Evolutionary conservation across 1,284 basidiomycete genomes (phyloP), one percentile per base, ranked within the genome.

Genomic region (Afroboletus lepidellus): DNA sequence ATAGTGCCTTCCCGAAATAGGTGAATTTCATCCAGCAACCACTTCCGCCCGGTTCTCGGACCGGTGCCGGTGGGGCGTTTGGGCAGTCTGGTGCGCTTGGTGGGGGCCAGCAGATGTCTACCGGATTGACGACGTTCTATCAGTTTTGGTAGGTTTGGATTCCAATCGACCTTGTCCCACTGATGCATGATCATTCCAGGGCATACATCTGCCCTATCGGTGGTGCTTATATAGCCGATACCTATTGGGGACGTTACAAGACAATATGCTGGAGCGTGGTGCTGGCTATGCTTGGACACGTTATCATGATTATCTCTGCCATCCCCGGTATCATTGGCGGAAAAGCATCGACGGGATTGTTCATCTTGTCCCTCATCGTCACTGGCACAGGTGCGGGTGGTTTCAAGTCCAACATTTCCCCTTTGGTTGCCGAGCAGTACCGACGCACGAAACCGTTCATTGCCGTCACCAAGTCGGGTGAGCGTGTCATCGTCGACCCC

Each of bases 401-500:
- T 27, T 92, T 94, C 79, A 93, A 93, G 72, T 69, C 84, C 0
- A 92, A 92, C 65, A 84, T 90, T 53, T 87, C 85, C 0, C 88
- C 90, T 1, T 74, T 92, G 50, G 77, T 92, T 34, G 90, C 90
- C 37, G 88, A 94, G 71, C 87, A 92, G 64, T 86, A 87, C 65
- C 75, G 70, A 54, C 74, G 75, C 48, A 78, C 74, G 33, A 85
- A 77, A 57, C 70, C 77, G 15, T 86, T 83, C 64, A 70, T 89
- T 29, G 51, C 64, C 4, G 79, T 76, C 4, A 78, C 77, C 2
- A 78, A 75, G 56, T 72, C 66, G 20, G 91, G 91, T 41, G 87
- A 92, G 68, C 76, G 84, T 32, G 90, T 94, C 49, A 85, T 94
- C 56, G 81, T 94, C 32, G 91, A 94, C 66, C 93, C 92, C 0